Percentiles rank a stretch among this genome's conserved stretches.
These are phyloP conservation scores for Pythium insidiosum DNA, from an alignment of 352 stramenopile species.

Conservation along the genomic window DNA sequence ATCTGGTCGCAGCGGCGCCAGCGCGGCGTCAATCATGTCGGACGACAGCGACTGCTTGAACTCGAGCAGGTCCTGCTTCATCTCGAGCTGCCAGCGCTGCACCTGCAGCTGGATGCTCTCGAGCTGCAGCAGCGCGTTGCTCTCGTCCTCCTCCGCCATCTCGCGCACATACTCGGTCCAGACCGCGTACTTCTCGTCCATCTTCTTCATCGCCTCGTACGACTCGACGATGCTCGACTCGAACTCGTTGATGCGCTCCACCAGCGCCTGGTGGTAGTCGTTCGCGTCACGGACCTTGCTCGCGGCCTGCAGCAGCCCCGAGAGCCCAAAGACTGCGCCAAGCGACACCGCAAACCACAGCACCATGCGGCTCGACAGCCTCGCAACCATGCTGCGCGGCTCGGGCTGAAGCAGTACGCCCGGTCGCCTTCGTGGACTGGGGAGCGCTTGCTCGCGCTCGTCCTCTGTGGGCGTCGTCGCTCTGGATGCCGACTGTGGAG, in stretches of 20 bases:
- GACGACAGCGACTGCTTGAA: slow-evolving; percentile 49
- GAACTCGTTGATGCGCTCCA: slow-evolving; percentile 45
- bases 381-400: slow-evolving; percentile 1
- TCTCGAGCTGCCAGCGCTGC: slow-evolving; percentile 63
- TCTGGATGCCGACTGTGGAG: no score
- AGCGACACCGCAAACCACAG: slow-evolving; percentile 31
- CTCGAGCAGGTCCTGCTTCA: slow-evolving; percentile 57
- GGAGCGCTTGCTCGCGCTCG: no score
- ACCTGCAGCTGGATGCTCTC: slow-evolving; percentile 61
- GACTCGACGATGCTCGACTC: slow-evolving; percentile 61
- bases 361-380: slow-evolving; percentile 18
- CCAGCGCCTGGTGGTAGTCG: slow-evolving; percentile 54
- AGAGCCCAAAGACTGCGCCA: slow-evolving; percentile 36
- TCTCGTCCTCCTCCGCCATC: slow-evolving; percentile 62
- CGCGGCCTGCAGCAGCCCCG: slow-evolving; percentile 37
- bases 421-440: background rate
- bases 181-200: slow-evolving; percentile 59
- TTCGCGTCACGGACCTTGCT: slow-evolving; percentile 45
- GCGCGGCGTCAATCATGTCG: slow-evolving; percentile 38
- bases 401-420: slow-evolving; percentile 5
- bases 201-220: slow-evolving; percentile 46
- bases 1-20: slow-evolving; percentile 35
- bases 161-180: slow-evolving; percentile 72
- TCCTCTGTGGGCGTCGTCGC: no score
- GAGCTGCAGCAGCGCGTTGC: slow-evolving; percentile 44